Evolutionary conservation across 805 yeast species (phyloP).

Genomic region (Myxozyma geophila): DNA sequence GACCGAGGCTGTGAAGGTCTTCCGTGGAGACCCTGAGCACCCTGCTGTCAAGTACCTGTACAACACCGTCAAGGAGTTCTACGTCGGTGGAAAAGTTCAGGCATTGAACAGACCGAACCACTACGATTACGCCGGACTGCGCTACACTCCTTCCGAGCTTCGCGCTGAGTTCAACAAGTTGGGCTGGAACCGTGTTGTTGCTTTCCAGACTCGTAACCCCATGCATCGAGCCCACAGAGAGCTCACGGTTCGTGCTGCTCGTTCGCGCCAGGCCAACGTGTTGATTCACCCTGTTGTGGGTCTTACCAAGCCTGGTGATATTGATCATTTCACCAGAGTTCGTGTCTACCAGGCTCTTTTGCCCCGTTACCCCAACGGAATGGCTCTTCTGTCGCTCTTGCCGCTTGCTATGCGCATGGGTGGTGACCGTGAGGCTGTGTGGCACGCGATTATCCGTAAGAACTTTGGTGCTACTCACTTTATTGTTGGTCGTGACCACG

Average conservation of each 20-base stretch:
- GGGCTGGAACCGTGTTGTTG: conserved; percentile 89
- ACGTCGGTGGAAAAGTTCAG: conserved; percentile 85
- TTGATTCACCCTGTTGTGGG: conserved; percentile 97
- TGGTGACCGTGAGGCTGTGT: conserved; percentile 96
- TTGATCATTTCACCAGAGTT: conserved; percentile 96
- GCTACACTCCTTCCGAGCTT: conserved; percentile 89
- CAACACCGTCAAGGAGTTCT: conserved; percentile 77
- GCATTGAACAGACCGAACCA: conserved; percentile 85
- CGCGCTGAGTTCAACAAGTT: conserved; percentile 79
- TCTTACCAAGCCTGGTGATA: conserved; percentile 95
- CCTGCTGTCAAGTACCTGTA: conserved; percentile 81
- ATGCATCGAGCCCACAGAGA: conserved; percentile 99
- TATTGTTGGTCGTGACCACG: conserved; percentile 97
- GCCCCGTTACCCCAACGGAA: conserved; percentile 91
- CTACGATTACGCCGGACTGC: conserved; percentile 83
- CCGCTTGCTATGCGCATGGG: conserved; percentile 99
- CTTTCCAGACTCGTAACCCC: conserved; percentile 97
- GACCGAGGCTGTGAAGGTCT: conserved; percentile 80
- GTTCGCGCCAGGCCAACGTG: conserved; percentile 82
- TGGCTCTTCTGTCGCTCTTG: conserved; percentile 83
- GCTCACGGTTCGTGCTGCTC: conserved; percentile 94
- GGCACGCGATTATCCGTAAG: conserved; percentile 97
- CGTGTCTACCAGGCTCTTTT: conserved; percentile 91
- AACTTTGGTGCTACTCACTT: conserved; percentile 97
- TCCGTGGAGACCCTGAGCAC: conserved; percentile 96